phyloP scores from a whole-genome alignment of 805 yeast genomes.

The Lipomyces sp. region DNA sequence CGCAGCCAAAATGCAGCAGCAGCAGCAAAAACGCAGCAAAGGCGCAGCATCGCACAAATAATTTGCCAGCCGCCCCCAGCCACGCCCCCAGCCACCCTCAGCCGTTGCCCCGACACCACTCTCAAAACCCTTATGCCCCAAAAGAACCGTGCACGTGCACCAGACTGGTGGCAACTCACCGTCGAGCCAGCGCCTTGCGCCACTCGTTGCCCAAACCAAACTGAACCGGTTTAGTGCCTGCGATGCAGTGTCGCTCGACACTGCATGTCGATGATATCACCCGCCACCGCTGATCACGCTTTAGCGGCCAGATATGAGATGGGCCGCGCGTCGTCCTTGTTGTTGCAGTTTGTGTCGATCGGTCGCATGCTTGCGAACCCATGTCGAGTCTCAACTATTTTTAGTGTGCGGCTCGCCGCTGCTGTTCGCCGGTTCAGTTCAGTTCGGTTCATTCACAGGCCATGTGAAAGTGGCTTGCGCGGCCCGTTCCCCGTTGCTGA shows the following conservation, averaged over 20 bases:
- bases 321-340: no score
- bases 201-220: no score
- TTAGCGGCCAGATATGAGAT: no score
- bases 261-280: no score
- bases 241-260: no score
- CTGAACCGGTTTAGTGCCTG: no score
- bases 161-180: no score
- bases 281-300: no score
- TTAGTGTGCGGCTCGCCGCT: background rate
- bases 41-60: background rate
- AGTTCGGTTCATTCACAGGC: background rate
- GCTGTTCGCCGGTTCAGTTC: background rate
- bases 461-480: no score
- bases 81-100: background rate
- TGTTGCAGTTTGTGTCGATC: background rate
- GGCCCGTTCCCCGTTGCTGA: no score
- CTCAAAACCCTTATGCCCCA: background rate
- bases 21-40: background rate
- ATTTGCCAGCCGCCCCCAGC: background rate
- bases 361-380: background rate
- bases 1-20: background rate
- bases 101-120: background rate
- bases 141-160: no score
- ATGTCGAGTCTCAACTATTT: background rate
- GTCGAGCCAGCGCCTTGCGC: no score